A percentile compares a stretch with the other conserved stretches of the same genome.
phyloP scores from a whole-genome alignment of 805 yeast species.

The Candida ortonii region DNA sequence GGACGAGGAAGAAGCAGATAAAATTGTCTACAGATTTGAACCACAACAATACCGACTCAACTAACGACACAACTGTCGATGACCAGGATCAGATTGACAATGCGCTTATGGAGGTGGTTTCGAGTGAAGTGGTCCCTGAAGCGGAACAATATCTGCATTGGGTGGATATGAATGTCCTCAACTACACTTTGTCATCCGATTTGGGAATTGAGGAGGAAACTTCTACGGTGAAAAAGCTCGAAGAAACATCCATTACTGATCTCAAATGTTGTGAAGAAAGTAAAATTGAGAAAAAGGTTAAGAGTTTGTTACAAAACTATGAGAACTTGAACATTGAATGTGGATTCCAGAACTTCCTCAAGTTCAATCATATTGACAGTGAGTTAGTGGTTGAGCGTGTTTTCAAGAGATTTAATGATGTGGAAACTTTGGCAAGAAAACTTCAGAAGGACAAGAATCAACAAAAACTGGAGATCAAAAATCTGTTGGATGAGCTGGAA shows the following conservation, averaged over 20 bases:
- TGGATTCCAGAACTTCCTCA: conserved; percentile 35
- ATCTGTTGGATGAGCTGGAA: conserved; percentile 34
- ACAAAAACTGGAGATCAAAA: conserved; percentile 45
- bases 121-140: conserved; percentile 36
- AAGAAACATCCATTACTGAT: conserved; percentile 12
- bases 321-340: conserved; percentile 23
- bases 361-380: conserved; percentile 24
- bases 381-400: conserved; percentile 37
- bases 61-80: conserved; percentile 30
- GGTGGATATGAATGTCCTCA: conserved; percentile 38
- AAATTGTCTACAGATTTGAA: conserved; percentile 18
- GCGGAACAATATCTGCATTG: conserved; percentile 44
- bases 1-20: conserved; percentile 40
- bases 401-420: conserved; percentile 78
- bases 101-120: conserved; percentile 37
- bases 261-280: conserved; percentile 21
- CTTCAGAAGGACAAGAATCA: conserved; percentile 68
- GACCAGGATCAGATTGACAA: conserved; percentile 33
- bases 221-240: conserved; percentile 6
- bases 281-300: conserved; percentile 21
- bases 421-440: conserved; percentile 84
- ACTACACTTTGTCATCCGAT: conserved; percentile 24
- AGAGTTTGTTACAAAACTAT: conserved; percentile 16
- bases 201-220: conserved; percentile 24
- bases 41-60: conserved; percentile 14